A percentile compares a stretch with the other conserved stretches of the same genome.
These are phyloP conservation scores for Bacterosira constricta DNA, from an alignment of 108 stramenopile genomes.

Conservation along the genomic window DNA sequence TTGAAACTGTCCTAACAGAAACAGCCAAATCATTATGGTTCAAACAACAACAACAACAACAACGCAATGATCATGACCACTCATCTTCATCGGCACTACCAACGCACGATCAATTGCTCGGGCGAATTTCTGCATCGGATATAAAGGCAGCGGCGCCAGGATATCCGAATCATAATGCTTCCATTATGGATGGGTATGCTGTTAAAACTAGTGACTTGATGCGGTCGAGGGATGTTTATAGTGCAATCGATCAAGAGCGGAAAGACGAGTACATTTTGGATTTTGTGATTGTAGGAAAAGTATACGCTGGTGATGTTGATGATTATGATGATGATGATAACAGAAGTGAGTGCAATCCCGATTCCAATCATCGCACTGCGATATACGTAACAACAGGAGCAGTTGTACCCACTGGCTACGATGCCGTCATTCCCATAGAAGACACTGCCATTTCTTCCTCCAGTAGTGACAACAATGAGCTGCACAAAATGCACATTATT, in stretches of 20 bases:
- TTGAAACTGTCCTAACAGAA: slow-evolving; percentile 69
- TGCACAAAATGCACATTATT: slow-evolving; percentile 17
- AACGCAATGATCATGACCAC: neutral
- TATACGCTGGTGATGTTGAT: slow-evolving; percentile 65
- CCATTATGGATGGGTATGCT: slow-evolving; percentile 90
- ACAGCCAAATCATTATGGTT: slow-evolving; percentile 49
- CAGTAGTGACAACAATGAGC: neutral
- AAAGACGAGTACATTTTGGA: slow-evolving; percentile 19
- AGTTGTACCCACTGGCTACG: slow-evolving; percentile 62
- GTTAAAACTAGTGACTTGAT: slow-evolving; percentile 42
- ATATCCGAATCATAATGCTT: slow-evolving; percentile 80
- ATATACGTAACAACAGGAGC: slow-evolving; percentile 88
- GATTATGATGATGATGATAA: neutral
- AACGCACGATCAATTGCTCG: slow-evolving; percentile 34
- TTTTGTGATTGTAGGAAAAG: slow-evolving; percentile 57
- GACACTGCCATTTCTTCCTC: slow-evolving; percentile 31
- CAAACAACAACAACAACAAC: neutral
- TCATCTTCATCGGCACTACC: slow-evolving; percentile 7
- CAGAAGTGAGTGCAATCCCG: too few relatives aligned
- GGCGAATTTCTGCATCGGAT: slow-evolving; percentile 53
- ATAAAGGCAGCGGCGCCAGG: slow-evolving; percentile 62
- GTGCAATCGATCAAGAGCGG: neutral
- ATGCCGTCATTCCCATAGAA: slow-evolving; percentile 87
- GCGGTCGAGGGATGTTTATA: slow-evolving; percentile 22
- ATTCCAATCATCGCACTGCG: slow-evolving; percentile 44